Evolutionary conservation across 1,284 basidiomycete genomes (phyloP), one percentile per base, ranked within the genome.

Genomic region (Microbotryum silenes-acaulis): DNA sequence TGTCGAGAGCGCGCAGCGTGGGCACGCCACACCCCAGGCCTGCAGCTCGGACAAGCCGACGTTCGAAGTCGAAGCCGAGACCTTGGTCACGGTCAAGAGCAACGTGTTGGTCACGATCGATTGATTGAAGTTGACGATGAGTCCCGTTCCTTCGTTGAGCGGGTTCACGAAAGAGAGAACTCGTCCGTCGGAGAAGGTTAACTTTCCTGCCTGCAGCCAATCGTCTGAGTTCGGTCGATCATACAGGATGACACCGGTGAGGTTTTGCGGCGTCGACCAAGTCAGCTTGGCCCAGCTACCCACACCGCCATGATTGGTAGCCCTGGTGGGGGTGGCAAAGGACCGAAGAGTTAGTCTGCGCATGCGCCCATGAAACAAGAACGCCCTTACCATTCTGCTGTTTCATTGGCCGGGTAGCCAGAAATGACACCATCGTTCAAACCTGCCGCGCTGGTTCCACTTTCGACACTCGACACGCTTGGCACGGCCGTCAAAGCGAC

Each of bases 31-130:
- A 23, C 51, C 51, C 25, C 37, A 53, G 27, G 60, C 61, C 21
- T 60, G 57, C 9, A 68, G 33, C 33, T 68, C 66, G n/a, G 53
- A 33, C 4, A 68, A 51, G 7, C 66, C 66, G 45, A 68, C 54
- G 49, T 62, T 65, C 6, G 33, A 37, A 5, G 68, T 71, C 16
- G 64, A 54, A n/a, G 52, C 14, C 6, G 53, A 52, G 14, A 68
- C 68, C 21, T 52, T 49, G 14, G 56, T 46, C 31, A 71, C 60
- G 37, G 53, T 57, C 55, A 71, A 44, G 1, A 37, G 21, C 25
- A 70, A 9, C 18, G 59, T 51, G 46, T 14, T 52, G 0, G 61
- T 56, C 1, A 52, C 54, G n/a, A 60, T 33, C 4, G 62, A 50
- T 7, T 33, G 23, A 21, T 29, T 25, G 29, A 70, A 44, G 50